phyloP scores from a whole-genome alignment of 2,329 filamentous ascomycete species.

The Aureobasidium uvarum region DNA sequence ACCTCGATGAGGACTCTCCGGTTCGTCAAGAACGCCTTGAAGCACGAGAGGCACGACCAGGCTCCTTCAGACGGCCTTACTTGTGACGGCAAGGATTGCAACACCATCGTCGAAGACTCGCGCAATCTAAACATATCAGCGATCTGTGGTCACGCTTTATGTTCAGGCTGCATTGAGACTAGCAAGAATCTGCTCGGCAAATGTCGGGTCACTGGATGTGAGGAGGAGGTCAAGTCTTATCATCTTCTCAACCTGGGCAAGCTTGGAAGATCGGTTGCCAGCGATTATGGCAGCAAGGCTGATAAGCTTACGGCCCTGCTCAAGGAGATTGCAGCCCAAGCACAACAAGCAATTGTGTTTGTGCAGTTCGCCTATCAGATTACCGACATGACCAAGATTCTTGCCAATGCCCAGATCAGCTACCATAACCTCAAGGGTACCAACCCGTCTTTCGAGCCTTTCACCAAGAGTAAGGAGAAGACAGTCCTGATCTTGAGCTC shows the following conservation, averaged over 20 bases:
- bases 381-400: constrained; percentile 39
- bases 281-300: constrained; percentile 49
- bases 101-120: not conserved
- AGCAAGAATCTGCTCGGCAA: constrained; percentile 33
- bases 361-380: constrained; percentile 53
- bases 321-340: constrained; percentile 37
- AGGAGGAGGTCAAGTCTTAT: constrained; percentile 40
- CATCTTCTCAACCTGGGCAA: constrained; percentile 44
- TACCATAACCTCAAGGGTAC: not conserved
- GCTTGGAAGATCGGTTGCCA: constrained; percentile 35
- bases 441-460: not conserved
- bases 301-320: constrained; percentile 49
- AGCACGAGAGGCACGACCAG: not conserved
- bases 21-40: not conserved
- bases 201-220: constrained; percentile 47
- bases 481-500: constrained; percentile 60
- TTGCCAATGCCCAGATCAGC: constrained; percentile 34
- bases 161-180: constrained; percentile 39
- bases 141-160: constrained; percentile 2
- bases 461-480: constrained; percentile 30
- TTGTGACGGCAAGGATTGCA: not conserved
- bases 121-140: not conserved
- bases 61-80: not conserved
- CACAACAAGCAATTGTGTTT: constrained; percentile 57
- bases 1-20: not conserved